Base-by-base conservation (phyloP, 2,329 filamentous ascomycete genomes). In the Didymella segeticola region DNA sequence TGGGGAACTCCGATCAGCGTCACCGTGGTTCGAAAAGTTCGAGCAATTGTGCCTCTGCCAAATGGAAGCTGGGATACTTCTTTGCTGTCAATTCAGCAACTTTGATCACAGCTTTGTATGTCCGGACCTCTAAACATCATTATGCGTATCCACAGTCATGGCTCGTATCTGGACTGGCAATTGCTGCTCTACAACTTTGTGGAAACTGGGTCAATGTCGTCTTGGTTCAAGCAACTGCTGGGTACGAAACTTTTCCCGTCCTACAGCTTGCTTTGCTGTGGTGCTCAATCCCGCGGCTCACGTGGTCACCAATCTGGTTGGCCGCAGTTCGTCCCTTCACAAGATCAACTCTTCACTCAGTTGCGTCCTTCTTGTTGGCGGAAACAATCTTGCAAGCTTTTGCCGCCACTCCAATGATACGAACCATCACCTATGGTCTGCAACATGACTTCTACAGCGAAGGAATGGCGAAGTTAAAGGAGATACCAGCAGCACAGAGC, bases 201-300 rank as follows among this genome's bases (percentile, higher is more conserved):
- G 62, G 60, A 14, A 65, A 64, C 46, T 58, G 34, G 43, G 1
- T 67, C 34, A 72, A 65, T 47, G 63, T 57, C 2, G 8, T 53
- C 31, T 48, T 73, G 22, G 43, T 70, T 15, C 65, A 61, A 27
- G 33, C 23, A 19, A 65, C 62, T 8, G 31, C 34, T 36, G 66
- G 64, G 5, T 70, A 68, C 43, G 58, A 63, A 22, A 30, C 62
- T 23, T 29, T 67, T 19, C 56, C 66, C 10, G 29, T 71, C 17
- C 8, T 52, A n/a, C 47, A 65, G 45, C 43, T 74, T 25, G 51
- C 67, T 14, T 54, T 73, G 17, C 58, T 74, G 19, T 74, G 68
- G 68, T 71, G 68, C 61, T 56, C 68, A 20, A 64, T 69, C 47
- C 71, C 71, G 31, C 68, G 69, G 14, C 57, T 63, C 19, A 45